Conservation (phyloP, 2,329 filamentous ascomycete genomes). For the Fusarium oxysporum region DNA sequence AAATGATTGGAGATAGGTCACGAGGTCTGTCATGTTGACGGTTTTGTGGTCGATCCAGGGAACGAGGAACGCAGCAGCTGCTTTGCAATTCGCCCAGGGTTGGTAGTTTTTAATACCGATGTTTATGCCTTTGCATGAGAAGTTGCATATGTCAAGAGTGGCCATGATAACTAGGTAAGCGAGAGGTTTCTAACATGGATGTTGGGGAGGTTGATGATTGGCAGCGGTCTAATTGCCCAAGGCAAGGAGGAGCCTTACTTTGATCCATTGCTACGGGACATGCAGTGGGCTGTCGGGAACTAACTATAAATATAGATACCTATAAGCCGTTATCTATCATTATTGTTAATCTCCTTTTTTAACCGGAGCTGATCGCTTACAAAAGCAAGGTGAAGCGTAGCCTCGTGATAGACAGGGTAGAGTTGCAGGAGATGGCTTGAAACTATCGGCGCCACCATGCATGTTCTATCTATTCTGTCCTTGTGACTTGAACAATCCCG, state of each 20-base stretch:
- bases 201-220: neutral
- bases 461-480: neutral
- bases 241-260: neutral
- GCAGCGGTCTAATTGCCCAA: neutral
- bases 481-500: neutral
- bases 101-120: neutral
- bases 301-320: neutral
- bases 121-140: neutral
- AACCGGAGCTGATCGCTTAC: neutral
- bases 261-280: neutral
- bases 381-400: neutral
- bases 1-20: neutral
- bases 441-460: neutral
- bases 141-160: neutral
- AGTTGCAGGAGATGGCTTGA: neutral
- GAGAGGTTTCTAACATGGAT: no score
- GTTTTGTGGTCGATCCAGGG: neutral
- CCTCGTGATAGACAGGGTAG: neutral
- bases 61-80: neutral
- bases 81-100: neutral
- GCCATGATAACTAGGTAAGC: neutral
- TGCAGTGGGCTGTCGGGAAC: neutral
- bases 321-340: neutral
- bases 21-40: neutral
- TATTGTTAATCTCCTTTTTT: neutral